Base-by-base conservation (phyloP, 2,329 filamentous ascomycete genomes). In the Lizonia empirigonia region DNA sequence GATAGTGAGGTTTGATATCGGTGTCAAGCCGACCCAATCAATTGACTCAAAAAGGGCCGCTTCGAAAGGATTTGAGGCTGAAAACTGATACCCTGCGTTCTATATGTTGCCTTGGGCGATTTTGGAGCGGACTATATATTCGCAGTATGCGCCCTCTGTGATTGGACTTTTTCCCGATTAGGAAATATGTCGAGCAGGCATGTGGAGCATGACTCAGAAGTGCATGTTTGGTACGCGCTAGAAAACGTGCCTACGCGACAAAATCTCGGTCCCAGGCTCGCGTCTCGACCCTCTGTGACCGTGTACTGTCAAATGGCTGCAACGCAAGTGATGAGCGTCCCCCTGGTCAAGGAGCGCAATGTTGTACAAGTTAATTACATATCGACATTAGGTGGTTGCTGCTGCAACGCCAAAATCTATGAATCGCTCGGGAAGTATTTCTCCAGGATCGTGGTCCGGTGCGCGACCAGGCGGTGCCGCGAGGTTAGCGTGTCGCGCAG, bases 391-490 rank as follows among this genome's bases (percentile, higher is more conserved):
- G n/a, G 26, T 12, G 16, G 15, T 9, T 19, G 15, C 16, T 29
- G 26, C 8, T 8, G 12, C 2, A 6, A 27, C 24, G 32, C 12
- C 36, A 40, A 7, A 20, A 7, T 4, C 48, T 49, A 64, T 18
- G 48, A 38, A 7, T 26, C 26, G n/a, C 48, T 34, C 0, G 59
- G 29, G 67, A 77, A 87, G 63, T 81, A 86, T 53, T 65, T 69
- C 39, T 70, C 63, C 13, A 83, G 67, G 53, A 90, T 77, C 67
- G 82, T 80, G 58, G 84, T 74, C 46, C 83, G 78, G 76, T 92
- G 89, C 64, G 72, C 75, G 50, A 88, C 82, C 56, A 97, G 77
- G 61, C 85, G 86, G 6, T 78, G 76, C 62, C 85, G 82, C 50
- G 76, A 76, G 42, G 70, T 73, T 50, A 96, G 67, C 41, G 82